Evolutionary conservation across 257 asterid species (phyloP).

Genomic region (Misopates orontium): DNA sequence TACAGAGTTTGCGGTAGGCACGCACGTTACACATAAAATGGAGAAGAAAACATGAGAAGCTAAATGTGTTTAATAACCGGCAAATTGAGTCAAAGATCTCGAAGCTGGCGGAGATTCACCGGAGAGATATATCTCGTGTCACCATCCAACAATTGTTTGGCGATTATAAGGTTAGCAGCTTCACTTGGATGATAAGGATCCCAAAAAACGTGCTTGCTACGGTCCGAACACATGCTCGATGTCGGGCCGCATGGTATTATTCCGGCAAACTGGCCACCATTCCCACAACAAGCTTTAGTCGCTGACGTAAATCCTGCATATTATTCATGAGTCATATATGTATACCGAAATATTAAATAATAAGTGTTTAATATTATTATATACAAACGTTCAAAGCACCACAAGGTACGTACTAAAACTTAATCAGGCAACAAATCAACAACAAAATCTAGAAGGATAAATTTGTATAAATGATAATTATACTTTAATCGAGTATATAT

Average conservation of each 20-base stretch:
- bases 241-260: conserved; percentile 93
- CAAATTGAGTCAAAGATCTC: conserved; percentile 51
- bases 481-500: no score
- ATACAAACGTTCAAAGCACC: no score
- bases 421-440: no score
- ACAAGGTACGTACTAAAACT: no score
- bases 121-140: conserved; percentile 65
- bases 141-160: conserved; percentile 77
- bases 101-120: conserved; percentile 64
- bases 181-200: conserved; percentile 95
- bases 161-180: conserved; percentile 78
- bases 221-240: conserved; percentile 67
- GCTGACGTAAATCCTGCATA: conserved; percentile 65
- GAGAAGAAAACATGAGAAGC: no score
- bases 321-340: background rate
- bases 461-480: no score
- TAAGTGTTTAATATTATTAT: no score
- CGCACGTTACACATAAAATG: background rate
- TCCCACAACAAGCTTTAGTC: conserved; percentile 81
- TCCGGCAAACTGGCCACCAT: conserved; percentile 86
- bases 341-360: background rate
- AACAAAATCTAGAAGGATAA: no score
- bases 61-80: no score
- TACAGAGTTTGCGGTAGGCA: background rate
- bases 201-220: conserved; percentile 85